phyloP scores from a whole-genome alignment of 169 alveolate genomes.

The Cryptosporidium sp. region DNA sequence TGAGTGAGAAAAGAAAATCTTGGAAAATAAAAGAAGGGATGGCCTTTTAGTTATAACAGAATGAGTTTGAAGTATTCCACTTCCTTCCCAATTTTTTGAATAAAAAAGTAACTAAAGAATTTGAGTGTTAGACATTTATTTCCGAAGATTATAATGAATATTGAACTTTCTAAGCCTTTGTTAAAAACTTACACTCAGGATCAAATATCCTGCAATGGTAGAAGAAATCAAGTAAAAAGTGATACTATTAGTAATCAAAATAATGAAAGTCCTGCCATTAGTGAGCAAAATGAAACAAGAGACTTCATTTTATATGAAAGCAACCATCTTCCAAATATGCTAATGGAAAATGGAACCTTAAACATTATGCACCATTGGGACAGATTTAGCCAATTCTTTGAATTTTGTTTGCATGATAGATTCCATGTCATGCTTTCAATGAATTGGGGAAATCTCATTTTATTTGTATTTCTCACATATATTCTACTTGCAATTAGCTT shows the following conservation, averaged over 20 bases:
- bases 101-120: too few species aligned
- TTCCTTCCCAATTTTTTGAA: not conserved
- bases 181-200: not conserved
- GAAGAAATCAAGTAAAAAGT: not conserved
- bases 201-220: not conserved
- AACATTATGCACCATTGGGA: conserved; percentile 72
- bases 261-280: not conserved
- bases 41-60: not conserved
- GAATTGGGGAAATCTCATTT: conserved; percentile 50
- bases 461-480: conserved; percentile 18
- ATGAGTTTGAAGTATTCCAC: not conserved
- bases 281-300: not conserved
- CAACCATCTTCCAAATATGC: conserved; percentile 4
- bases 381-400: conserved; percentile 42
- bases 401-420: conserved; percentile 68
- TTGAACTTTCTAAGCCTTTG: conserved; percentile 24
- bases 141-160: not conserved
- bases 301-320: not conserved
- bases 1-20: not conserved
- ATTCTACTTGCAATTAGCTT: conserved; percentile 26
- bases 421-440: conserved; percentile 67
- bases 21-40: not conserved
- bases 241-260: not conserved
- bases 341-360: conserved; percentile 60
- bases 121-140: not conserved